phyloP scores from a whole-genome alignment of 768 basidiomycete genomes.

The Termitomyces sp. region DNA sequence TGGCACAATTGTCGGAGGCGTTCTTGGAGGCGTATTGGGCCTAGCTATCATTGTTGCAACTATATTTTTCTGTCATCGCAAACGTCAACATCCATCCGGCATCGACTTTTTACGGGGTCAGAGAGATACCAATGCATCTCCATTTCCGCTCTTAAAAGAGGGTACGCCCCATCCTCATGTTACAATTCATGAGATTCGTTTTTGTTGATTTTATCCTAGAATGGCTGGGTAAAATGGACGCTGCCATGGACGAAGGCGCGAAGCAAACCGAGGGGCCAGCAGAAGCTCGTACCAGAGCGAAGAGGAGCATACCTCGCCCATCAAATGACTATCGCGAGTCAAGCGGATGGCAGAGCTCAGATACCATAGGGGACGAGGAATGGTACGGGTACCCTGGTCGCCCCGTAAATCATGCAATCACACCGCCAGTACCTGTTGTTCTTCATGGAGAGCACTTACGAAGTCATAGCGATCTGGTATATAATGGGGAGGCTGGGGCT shows the following conservation, averaged over 20 bases:
- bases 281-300: slow-evolving; percentile 3
- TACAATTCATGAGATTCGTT: background rate
- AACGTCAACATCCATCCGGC: background rate
- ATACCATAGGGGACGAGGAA: background rate
- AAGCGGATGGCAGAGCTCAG: slow-evolving; percentile 1
- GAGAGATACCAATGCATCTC: background rate
- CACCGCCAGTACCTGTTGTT: background rate
- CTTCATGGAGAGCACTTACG: background rate
- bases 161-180: background rate
- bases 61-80: background rate
- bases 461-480: background rate
- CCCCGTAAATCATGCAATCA: too few relatives aligned
- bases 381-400: background rate
- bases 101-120: background rate
- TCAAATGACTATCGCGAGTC: background rate
- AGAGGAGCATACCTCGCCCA: background rate
- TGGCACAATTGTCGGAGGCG: slow-evolving; percentile 3
- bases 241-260: slow-evolving; percentile 6
- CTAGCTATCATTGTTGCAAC: background rate
- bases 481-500: background rate
- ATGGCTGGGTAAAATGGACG: background rate
- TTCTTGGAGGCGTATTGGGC: background rate
- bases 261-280: slow-evolving; percentile 5
- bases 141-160: background rate
- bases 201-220: background rate